Evolutionary conservation across 768 basidiomycete species (phyloP).

Genomic region (Suillus weaverae): DNA sequence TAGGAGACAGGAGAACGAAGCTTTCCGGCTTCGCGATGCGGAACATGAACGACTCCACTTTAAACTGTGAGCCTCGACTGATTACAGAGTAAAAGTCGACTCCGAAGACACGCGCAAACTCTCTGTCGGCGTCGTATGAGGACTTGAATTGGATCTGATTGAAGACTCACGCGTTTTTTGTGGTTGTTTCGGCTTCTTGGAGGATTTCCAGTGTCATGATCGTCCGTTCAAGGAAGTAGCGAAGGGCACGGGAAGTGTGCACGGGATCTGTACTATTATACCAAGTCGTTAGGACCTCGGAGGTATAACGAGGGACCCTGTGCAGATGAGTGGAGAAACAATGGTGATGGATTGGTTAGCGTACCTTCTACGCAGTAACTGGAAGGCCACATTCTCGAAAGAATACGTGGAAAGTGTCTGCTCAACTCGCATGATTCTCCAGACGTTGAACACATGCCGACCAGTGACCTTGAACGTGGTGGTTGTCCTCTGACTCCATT

Average conservation of each 20-base stretch:
- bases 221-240: constrained; percentile 65
- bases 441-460: constrained; percentile 88
- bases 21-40: constrained; percentile 95
- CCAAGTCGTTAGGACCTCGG: constrained; percentile 64
- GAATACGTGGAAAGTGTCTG: constrained; percentile 75
- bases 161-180: constrained; percentile 78
- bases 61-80: constrained; percentile 95
- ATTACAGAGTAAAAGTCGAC: constrained; percentile 97
- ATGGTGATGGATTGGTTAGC: constrained; percentile 15
- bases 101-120: constrained; percentile 96
- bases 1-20: constrained; percentile 89
- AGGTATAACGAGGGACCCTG: constrained; percentile 78
- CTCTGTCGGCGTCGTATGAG: constrained; percentile 47
- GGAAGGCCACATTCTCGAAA: constrained; percentile 87
- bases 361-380: constrained; percentile 75
- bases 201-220: constrained; percentile 76
- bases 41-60: constrained; percentile 99
- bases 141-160: neutral
- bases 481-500: constrained; percentile 73
- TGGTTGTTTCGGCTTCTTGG: constrained; percentile 76
- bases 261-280: constrained; percentile 58
- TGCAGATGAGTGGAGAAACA: constrained; percentile 4
- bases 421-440: constrained; percentile 90
- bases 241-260: constrained; percentile 55
- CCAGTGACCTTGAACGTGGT: constrained; percentile 85